These are phyloP conservation scores for Colletotrichum cordylinicola DNA, from an alignment of 2,329 filamentous ascomycete species.

Conservation along the genomic window DNA sequence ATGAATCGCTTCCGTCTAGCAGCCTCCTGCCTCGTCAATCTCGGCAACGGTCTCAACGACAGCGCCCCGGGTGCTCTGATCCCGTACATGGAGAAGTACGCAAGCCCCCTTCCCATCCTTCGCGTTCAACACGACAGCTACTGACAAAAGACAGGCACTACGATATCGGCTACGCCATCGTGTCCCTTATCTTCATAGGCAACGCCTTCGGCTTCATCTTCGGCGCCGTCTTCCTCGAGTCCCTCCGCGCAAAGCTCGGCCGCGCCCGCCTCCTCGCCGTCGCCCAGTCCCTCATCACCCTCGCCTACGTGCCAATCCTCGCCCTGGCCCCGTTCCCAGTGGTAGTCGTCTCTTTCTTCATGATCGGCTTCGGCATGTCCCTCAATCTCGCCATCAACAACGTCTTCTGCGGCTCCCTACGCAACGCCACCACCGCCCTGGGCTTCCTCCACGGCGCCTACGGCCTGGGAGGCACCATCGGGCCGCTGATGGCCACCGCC, in stretches of 20 bases:
- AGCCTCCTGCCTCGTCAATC: constrained; percentile 67
- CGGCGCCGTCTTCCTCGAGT: constrained; percentile 73
- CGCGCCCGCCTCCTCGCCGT: constrained; percentile 68
- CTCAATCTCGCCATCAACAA: constrained; percentile 64
- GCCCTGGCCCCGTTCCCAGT: constrained; percentile 73
- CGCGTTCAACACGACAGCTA: neutral
- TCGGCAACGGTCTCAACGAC: constrained; percentile 77
- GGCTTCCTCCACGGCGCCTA: constrained; percentile 73
- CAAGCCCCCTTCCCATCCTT: constrained; percentile 12
- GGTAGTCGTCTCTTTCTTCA: constrained; percentile 72
- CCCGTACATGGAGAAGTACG: constrained; percentile 75
- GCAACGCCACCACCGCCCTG: constrained; percentile 58
- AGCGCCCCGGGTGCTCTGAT: constrained; percentile 79
- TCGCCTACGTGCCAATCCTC: constrained; percentile 70
- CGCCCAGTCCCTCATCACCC: constrained; percentile 59
- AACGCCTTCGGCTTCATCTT: constrained; percentile 79
- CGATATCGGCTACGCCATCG: constrained; percentile 75
- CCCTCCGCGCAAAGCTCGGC: constrained; percentile 66
- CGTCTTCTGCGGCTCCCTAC: constrained; percentile 62
- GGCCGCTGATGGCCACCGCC: constrained; percentile 76
- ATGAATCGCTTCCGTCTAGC: constrained; percentile 76
- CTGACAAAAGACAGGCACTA: constrained; percentile 57
- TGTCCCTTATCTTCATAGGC: constrained; percentile 82
- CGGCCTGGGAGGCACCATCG: constrained; percentile 69
- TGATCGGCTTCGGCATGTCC: constrained; percentile 66